Conservation (phyloP, 2,329 filamentous ascomycete genomes). For the Rhynchosporium secalis region DNA sequence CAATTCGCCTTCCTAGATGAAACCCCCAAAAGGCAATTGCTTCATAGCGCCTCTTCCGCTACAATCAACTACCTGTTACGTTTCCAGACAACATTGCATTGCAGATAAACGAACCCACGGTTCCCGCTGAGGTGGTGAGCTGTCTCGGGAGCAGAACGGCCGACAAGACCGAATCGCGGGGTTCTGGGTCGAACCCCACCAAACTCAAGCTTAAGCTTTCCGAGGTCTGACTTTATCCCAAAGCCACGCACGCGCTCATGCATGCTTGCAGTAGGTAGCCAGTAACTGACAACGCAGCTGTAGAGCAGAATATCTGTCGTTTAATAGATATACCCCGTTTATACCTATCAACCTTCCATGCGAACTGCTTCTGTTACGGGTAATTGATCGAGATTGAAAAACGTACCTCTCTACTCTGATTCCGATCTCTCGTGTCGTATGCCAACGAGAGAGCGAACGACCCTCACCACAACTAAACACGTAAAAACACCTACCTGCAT, state of each 20-base stretch:
- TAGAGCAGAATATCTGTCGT: not conserved
- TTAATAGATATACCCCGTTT: not conserved
- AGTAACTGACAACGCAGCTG: not conserved
- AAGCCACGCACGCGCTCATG: not conserved
- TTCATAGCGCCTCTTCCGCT: conserved; percentile 1
- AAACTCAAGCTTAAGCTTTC: not conserved
- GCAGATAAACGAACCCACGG: not conserved
- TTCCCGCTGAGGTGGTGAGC: too few species aligned
- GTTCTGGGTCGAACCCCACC: conserved; percentile 12
- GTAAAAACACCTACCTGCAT: too few species aligned
- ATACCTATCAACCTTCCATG: not conserved
- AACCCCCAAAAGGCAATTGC: not conserved
- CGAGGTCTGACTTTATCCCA: not conserved
- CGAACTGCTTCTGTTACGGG: too few species aligned
- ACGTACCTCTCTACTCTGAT: too few species aligned
- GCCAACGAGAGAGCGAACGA: too few species aligned
- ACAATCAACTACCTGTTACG: not conserved
- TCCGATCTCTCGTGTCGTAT: too few species aligned
- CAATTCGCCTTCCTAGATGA: not conserved
- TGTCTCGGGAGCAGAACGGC: conserved; percentile 22
- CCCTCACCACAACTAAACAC: too few species aligned
- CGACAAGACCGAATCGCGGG: conserved; percentile 30
- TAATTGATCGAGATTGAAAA: too few species aligned
- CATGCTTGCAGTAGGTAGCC: not conserved
- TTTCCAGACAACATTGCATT: not conserved